Base-by-base conservation (phyloP, 2,329 filamentous ascomycete species). In the Penicillium rolfsii region DNA sequence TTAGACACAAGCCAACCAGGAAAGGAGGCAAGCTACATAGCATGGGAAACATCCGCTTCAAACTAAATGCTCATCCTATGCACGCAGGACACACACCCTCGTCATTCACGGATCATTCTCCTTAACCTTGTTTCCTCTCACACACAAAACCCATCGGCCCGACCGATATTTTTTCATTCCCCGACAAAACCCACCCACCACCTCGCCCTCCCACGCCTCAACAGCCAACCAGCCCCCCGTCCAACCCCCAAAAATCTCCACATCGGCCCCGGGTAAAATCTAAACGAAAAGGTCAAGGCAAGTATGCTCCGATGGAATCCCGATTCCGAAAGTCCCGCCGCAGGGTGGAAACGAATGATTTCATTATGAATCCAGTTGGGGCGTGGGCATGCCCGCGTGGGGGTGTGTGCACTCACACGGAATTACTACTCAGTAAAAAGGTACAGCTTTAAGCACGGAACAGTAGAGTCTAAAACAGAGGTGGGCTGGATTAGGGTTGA, bases 231-330 rank as follows among this genome's bases (percentile, higher is more conserved):
- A 33, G 19, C 19, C 19, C 52, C 36, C 19, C 19, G 19, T 26
- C 22, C 5, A 11, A 43, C 12, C 30, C 9, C 12, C 55, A 38
- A 30, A 30, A 41, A 53, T 45, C 60, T 48, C 60, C 60, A 62
- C 60, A 62, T 59, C 60, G 60, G 60, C 43, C 55, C 38, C 52
- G 60, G 60, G 33, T 57, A 62, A 59, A 52, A 41, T n/a, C 26
- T 28, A 5, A 40, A 26, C 33, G 30, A 19, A 55, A 40, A 28
- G 33, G 3, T n/a, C 33, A 54, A 49, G 22, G 38, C 43, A 35
- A 22, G 33, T 36, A 6, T 28, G 14, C 36, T 43, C 56, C 52
- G 55, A 46, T 52, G 40, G 38, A 19, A 62, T 62, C 48, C 60
- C 60, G 60, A 62, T 43, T 52, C 57, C 60, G 53, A 60, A 43